Evolutionary conservation across 2,329 filamentous ascomycete genomes (phyloP).

Genomic region (Microcyclosporella mali): DNA sequence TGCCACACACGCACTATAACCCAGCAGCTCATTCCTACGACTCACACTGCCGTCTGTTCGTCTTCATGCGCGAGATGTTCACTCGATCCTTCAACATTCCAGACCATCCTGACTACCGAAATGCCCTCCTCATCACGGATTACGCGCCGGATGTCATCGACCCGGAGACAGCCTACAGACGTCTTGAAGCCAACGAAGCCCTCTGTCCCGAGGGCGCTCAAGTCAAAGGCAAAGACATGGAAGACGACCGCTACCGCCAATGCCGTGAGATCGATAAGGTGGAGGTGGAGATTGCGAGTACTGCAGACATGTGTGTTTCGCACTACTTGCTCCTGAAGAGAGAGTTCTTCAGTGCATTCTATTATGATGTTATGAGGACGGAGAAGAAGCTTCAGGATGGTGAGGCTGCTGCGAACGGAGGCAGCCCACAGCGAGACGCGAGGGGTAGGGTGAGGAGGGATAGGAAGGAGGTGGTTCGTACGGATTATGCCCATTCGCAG

Average conservation of each 20-base stretch:
- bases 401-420: too few species aligned
- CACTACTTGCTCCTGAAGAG: conserved; percentile 24
- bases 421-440: too few species aligned
- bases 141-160: conserved; percentile 16
- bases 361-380: conserved; percentile 5
- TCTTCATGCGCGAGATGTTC: conserved; percentile 16
- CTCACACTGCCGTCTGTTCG: conserved; percentile 13
- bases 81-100: conserved; percentile 11
- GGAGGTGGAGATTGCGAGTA: conserved; percentile 16
- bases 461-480: conserved; percentile 6
- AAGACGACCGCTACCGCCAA: conserved; percentile 17
- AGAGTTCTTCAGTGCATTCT: conserved; percentile 17
- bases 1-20: conserved; percentile 1
- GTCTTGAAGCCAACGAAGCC: conserved; percentile 8
- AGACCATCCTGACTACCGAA: conserved; percentile 18
- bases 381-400: conserved; percentile 10
- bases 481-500: conserved; percentile 14
- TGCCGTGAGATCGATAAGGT: conserved; percentile 11
- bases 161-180: conserved; percentile 10
- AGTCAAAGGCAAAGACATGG: conserved; percentile 5
- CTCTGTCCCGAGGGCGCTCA: not conserved
- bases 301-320: conserved; percentile 12
- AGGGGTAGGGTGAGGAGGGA: too few species aligned
- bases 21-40: not conserved
- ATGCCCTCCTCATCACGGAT: conserved; percentile 13